phyloP scores from a whole-genome alignment of 2,329 filamentous ascomycete genomes.

The Hypoxylon sp. region DNA sequence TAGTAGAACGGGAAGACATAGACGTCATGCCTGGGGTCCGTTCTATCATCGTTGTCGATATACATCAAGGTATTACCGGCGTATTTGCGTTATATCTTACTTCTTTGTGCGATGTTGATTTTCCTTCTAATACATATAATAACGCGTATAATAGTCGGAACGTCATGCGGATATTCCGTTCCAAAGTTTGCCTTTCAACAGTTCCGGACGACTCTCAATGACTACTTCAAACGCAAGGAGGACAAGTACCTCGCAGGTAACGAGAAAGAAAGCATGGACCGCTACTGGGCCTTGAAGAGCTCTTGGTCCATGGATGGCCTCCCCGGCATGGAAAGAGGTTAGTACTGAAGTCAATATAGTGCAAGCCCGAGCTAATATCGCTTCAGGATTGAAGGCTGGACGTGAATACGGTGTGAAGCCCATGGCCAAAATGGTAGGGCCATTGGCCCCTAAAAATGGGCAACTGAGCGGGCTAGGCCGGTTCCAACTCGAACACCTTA shows the following conservation, averaged over 20 bases:
- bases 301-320: constrained; percentile 59
- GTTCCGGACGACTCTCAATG: constrained; percentile 55
- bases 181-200: constrained; percentile 58
- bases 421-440: constrained; percentile 59
- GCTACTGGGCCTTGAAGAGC: constrained; percentile 61
- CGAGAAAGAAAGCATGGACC: constrained; percentile 57
- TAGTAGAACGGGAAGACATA: constrained; percentile 53
- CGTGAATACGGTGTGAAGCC: constrained; percentile 55
- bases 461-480: constrained; percentile 12
- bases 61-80: constrained; percentile 53
- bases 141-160: constrained; percentile 47
- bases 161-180: constrained; percentile 60
- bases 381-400: constrained; percentile 46
- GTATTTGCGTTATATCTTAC: background rate
- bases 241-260: constrained; percentile 53
- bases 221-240: constrained; percentile 54
- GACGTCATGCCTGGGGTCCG: constrained; percentile 52
- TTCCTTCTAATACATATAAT: background rate
- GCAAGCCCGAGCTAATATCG: background rate
- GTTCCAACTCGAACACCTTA: constrained; percentile 36
- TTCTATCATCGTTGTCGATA: constrained; percentile 57
- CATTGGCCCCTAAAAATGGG: constrained; percentile 50
- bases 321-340: constrained; percentile 55
- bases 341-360: background rate
- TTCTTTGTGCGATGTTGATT: background rate